Base-by-base conservation (phyloP, 257 asterid genomes). In the Solanum appendiculatum region DNA sequence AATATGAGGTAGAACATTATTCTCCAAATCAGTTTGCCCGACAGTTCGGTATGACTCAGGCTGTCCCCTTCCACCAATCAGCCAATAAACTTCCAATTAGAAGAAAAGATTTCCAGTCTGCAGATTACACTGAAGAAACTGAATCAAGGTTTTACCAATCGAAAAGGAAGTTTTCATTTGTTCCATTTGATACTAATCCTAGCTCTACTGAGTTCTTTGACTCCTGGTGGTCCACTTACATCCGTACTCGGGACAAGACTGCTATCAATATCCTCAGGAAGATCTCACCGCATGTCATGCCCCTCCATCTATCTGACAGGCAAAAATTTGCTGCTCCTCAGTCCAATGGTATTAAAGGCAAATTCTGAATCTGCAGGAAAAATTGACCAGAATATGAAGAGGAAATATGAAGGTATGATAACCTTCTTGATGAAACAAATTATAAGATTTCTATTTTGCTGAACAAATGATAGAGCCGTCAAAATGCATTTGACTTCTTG, bases 181-280 rank as follows among this genome's bases (percentile, higher is more conserved):
- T 48, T 70, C 66, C 83, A 23, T 70, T 86, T 86, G 25, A 48
- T 51, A 12, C 15, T 10, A 48, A 70, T 69, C 87, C 87, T 6
- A 69, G 23, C 14, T 70, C 87, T 48, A 72, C 56, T 23, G 31
- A 21, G 10, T 72, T 72, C 63, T 86, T 86, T 72, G 83, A n/a
- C 31, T 86, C 83, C 51, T 86, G 83, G 87, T 86, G 87, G 83
- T 86, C 87, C 12, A 34, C 83, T 48, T 86, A 72, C 14, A 70
- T 86, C 23, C 16, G 15, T 6, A 77, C 9, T 42, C 60, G 84
- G 84, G 37, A 77, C 8, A 42, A 77, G 10, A 56, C 20, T 40
- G 72, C 33, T 31, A 23, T 1, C 1, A 40, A 68, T 37, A 9
- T 68, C 48, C 39, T 68, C 36, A 14, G 48, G 51, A 46, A 46